These are phyloP conservation scores for Pythium aquatile DNA, from an alignment of 352 stramenopile species.

Conservation along the genomic window DNA sequence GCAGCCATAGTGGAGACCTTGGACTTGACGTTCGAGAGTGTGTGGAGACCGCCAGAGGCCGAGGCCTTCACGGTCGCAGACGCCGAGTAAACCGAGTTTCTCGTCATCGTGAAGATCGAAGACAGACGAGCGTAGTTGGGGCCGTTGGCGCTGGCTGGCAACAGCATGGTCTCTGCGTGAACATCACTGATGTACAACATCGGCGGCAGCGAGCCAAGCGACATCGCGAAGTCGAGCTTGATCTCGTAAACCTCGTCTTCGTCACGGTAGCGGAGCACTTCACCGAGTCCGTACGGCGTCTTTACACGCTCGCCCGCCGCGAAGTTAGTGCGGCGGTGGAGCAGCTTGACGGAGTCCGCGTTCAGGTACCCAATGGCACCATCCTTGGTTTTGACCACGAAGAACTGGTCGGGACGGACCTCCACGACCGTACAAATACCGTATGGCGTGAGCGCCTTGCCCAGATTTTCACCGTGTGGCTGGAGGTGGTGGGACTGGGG, in stretches of 20 bases:
- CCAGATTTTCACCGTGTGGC: slow-evolving; percentile 13
- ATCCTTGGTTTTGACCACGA: slow-evolving; percentile 31
- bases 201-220: slow-evolving; percentile 13
- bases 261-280: slow-evolving; percentile 29
- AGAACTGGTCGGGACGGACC: slow-evolving; percentile 29
- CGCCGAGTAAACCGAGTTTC: slow-evolving; percentile 66
- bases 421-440: slow-evolving; percentile 31
- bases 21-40: slow-evolving; percentile 63
- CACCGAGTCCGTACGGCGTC: slow-evolving; percentile 31
- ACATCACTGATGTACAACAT: slow-evolving; percentile 31
- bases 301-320: slow-evolving; percentile 27
- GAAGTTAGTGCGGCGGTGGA: slow-evolving; percentile 31
- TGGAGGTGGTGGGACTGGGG: neutral
- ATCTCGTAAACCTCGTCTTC: slow-evolving; percentile 36
- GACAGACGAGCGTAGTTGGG: slow-evolving; percentile 56
- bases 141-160: slow-evolving; percentile 23
- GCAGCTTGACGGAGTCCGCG: slow-evolving; percentile 29
- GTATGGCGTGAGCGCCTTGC: slow-evolving; percentile 32
- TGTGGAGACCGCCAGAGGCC: slow-evolving; percentile 46
- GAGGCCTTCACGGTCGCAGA: slow-evolving; percentile 66
- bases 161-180: slow-evolving; percentile 31
- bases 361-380: slow-evolving; percentile 32
- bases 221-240: slow-evolving; percentile 20
- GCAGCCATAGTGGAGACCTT: slow-evolving; percentile 69
- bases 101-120: slow-evolving; percentile 70